phyloP scores from a whole-genome alignment of 2,329 filamentous ascomycete species.

The Curvularia hawaiiensis region DNA sequence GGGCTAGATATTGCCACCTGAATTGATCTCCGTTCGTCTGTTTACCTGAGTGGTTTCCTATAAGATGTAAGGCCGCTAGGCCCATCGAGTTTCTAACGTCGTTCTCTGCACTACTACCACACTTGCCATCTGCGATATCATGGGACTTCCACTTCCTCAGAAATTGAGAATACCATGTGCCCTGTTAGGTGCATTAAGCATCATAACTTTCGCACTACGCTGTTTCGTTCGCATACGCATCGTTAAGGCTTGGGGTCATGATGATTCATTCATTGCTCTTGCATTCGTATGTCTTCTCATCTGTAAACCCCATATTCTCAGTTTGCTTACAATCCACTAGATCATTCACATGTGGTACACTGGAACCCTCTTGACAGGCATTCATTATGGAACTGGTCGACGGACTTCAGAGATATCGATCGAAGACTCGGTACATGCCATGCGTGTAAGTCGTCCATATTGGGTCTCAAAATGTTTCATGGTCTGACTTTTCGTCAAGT shows the following conservation, averaged over 20 bases:
- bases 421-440: slow-evolving; percentile 16
- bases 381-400: slow-evolving; percentile 20
- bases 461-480: background rate
- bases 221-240: slow-evolving; percentile 20
- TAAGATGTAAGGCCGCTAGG: background rate
- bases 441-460: slow-evolving; percentile 11
- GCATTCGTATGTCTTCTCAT: slow-evolving; percentile 16
- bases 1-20: background rate
- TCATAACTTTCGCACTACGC: slow-evolving; percentile 18
- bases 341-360: slow-evolving; percentile 21
- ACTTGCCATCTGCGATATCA: background rate
- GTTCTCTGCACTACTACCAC: background rate
- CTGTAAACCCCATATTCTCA: background rate
- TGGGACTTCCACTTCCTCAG: slow-evolving; percentile 14
- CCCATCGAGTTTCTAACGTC: background rate
- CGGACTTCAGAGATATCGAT: slow-evolving; percentile 17
- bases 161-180: slow-evolving; percentile 10
- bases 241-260: slow-evolving; percentile 20
- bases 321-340: slow-evolving; percentile 1
- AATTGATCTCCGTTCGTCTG: background rate
- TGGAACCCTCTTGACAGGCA: slow-evolving; percentile 16
- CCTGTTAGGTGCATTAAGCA: slow-evolving; percentile 16
- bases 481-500: slow-evolving; percentile 4
- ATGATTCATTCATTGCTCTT: slow-evolving; percentile 23
- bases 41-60: background rate